Conservation (phyloP, 1,139 yeast species). For the Nakaseomyces sp. region DNA sequence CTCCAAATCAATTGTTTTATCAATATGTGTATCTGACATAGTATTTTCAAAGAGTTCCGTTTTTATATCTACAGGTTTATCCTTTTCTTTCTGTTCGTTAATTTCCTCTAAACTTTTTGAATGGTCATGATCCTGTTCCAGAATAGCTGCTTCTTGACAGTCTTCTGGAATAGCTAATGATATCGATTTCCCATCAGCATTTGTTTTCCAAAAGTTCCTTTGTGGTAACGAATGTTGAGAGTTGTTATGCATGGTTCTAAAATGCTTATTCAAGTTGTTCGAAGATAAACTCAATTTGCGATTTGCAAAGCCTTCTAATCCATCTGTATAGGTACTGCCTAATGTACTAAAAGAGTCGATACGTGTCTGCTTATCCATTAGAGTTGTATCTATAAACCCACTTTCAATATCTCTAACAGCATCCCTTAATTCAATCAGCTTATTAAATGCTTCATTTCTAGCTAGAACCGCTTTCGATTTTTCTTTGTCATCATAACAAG, state of each 20-base stretch:
- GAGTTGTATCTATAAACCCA: constrained; percentile 50
- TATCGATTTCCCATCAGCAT: neutral
- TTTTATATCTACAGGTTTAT: neutral
- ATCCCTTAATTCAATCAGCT: constrained; percentile 17
- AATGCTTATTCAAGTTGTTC: constrained; percentile 3
- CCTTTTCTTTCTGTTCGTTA: neutral
- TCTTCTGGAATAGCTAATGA: constrained; percentile 4
- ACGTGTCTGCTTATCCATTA: constrained; percentile 41
- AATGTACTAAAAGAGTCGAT: constrained; percentile 20
- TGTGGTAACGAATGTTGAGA: neutral
- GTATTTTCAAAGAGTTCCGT: neutral
- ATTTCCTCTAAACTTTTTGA: constrained; percentile 2
- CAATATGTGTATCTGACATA: neutral
- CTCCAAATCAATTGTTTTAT: neutral
- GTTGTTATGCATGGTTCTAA: constrained; percentile 2
- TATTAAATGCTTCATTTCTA: constrained; percentile 17
- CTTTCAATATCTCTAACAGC: constrained; percentile 45
- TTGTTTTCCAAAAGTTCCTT: neutral
- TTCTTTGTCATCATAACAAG: constrained; percentile 17
- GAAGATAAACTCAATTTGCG: constrained; percentile 2
- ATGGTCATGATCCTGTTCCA: neutral
- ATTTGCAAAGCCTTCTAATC: neutral
- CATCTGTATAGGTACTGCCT: constrained; percentile 6
- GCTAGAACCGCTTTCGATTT: constrained; percentile 33
- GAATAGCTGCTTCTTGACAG: neutral